A percentile compares a stretch with the other conserved stretches of the same genome.
Conservation (phyloP, 768 basidiomycete genomes). For the Boletus rubropictus region DNA sequence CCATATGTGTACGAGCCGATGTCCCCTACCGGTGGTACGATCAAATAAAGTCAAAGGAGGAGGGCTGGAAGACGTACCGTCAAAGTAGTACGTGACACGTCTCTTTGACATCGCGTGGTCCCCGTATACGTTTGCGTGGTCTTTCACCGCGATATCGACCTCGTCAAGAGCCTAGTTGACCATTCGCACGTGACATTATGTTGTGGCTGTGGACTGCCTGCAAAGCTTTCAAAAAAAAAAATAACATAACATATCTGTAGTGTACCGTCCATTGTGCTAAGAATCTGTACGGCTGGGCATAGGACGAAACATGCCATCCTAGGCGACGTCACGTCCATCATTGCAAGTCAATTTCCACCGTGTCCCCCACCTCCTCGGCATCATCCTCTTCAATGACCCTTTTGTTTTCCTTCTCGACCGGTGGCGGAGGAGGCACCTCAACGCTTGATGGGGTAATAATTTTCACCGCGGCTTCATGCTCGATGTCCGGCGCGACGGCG, state of each 20-base stretch:
- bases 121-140: neutral
- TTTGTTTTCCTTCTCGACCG: conserved; percentile 63
- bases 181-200: conserved; percentile 15
- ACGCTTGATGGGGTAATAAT: conserved; percentile 58
- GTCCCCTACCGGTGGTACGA: conserved; percentile 43
- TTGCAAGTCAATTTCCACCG: conserved; percentile 62
- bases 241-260: conserved; percentile 9
- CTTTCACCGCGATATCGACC: neutral
- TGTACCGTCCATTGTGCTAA: neutral
- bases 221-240: neutral
- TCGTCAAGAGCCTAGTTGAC: neutral
- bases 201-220: neutral
- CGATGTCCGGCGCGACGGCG: conserved; percentile 1
- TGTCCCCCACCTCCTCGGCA: conserved; percentile 70
- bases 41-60: neutral
- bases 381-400: conserved; percentile 45
- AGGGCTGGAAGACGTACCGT: conserved; percentile 41
- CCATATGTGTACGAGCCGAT: conserved; percentile 78
- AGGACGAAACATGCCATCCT: neutral
- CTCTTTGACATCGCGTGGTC: conserved; percentile 55
- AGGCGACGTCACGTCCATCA: conserved; percentile 18
- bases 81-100: conserved; percentile 78
- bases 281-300: neutral
- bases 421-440: conserved; percentile 77
- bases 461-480: conserved; percentile 15